phyloP scores from a whole-genome alignment of 768 basidiomycete genomes.

The Kwoniella sp. region DNA sequence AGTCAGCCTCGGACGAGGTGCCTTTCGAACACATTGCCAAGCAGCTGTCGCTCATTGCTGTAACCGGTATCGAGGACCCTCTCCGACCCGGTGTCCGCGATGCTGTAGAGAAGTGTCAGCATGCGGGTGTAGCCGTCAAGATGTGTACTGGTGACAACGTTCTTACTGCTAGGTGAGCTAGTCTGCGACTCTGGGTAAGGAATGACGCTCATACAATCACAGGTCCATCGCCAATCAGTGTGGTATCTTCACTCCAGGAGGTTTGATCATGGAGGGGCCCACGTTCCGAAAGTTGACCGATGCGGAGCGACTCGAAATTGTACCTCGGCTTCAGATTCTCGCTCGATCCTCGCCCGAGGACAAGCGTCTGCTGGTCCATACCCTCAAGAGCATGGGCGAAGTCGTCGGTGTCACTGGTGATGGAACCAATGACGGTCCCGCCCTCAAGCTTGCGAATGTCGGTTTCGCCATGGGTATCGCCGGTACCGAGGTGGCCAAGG shows the following conservation, averaged over 20 bases:
- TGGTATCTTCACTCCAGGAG: constrained; percentile 87
- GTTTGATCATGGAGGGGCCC: constrained; percentile 97
- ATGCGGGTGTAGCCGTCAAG: constrained; percentile 87
- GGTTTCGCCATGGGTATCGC: constrained; percentile 65
- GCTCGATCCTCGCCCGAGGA: constrained; percentile 97
- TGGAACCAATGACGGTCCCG: constrained; percentile 96
- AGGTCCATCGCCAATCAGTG: constrained; percentile 96
- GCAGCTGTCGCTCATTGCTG: constrained; percentile 77
- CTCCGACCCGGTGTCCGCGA: constrained; percentile 82
- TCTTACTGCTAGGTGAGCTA: constrained; percentile 54
- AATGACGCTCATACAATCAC: constrained; percentile 53
- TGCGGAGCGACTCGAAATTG: constrained; percentile 69
- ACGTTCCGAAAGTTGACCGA: constrained; percentile 71
- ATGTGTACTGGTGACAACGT: constrained; percentile 99
- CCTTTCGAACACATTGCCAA: constrained; percentile 64
- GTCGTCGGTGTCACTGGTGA: constrained; percentile 90
- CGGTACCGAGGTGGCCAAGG: constrained; percentile 97
- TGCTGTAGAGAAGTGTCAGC: constrained; percentile 79
- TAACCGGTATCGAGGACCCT: constrained; percentile 95
- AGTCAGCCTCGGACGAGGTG: constrained; percentile 22
- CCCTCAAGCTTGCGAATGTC: constrained; percentile 89
- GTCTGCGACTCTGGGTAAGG: background rate
- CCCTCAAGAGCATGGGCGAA: constrained; percentile 77
- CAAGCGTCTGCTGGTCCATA: constrained; percentile 88
- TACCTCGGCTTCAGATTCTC: constrained; percentile 89